Base-by-base conservation (phyloP, 2,329 filamentous ascomycete genomes). In the Verticillium nubilum region DNA sequence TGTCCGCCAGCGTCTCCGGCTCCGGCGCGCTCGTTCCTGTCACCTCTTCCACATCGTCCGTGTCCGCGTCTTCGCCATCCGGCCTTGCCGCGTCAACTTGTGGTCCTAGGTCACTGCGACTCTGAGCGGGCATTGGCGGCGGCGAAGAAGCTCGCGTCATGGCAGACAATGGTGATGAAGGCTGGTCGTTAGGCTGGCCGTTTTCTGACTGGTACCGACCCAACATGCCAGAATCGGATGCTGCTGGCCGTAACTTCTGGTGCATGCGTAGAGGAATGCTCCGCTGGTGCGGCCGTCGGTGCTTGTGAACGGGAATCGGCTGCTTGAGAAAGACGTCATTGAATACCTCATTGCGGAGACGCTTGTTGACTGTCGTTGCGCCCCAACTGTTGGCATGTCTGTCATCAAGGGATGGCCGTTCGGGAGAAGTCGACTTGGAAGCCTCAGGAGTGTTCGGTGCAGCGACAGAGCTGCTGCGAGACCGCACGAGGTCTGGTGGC, bases 301-400 rank as follows among this genome's bases (percentile, higher is more conserved):
- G 88, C 62, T 89, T 88, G 66, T 93, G 91, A 67, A 88, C 78
- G n/a, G 91, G 88, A 61, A 97, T 90, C 0, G 90, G 87, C 58
- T 92, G 89, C 61, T 92, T 91, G 52, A 92, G 79, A 68, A 97
- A 97, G 0, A 94, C 94, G 70, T 97, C 93, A 42, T 92, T 91
- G 69, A 97, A 89, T 1, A 97, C 92, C 72, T 96, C 91, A 70
- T 96, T 94, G 61, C 93, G 88, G 42, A 98, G 76, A 61, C 88
- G 86, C 67, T 90, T 89, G 70, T 98, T 98, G 60, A 97, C 90
- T 25, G 89, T 93, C 0, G 93, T 97, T 17, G 92, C 92, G 7
- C 94, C 93, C 93, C 94, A 97, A 67, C 86, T 87, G 64, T 85
- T 85, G 7, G 85, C 82, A 67, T 82, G 80, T 23, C 82, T 78